Conservation (phyloP, 2,329 filamentous ascomycete genomes). For the Exophiala xenobiotica region DNA sequence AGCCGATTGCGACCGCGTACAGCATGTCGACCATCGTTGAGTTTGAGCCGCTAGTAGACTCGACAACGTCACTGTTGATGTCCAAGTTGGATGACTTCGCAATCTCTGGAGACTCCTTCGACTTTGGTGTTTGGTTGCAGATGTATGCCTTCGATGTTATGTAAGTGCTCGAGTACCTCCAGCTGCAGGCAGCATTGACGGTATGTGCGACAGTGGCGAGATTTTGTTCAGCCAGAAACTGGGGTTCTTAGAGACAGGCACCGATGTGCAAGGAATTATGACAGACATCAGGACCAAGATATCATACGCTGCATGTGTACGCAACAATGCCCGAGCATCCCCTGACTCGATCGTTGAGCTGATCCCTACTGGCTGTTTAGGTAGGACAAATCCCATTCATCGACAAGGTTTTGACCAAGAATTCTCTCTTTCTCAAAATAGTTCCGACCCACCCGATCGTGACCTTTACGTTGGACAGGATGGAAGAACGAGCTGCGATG, state of each 20-base stretch:
- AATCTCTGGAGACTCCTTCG: slow-evolving; percentile 7
- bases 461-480: slow-evolving; percentile 65
- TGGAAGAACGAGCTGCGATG: slow-evolving; percentile 59
- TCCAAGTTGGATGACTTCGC: slow-evolving; percentile 58
- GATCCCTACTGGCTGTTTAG: slow-evolving; percentile 6
- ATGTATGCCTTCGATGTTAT: slow-evolving; percentile 27
- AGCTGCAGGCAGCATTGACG: background rate
- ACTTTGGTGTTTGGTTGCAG: slow-evolving; percentile 23
- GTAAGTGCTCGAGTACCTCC: slow-evolving; percentile 13
- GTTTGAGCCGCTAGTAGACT: slow-evolving; percentile 71
- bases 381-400: slow-evolving; percentile 26
- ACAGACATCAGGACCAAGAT: slow-evolving; percentile 29
- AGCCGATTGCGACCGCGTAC: slow-evolving; percentile 73
- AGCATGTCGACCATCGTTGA: slow-evolving; percentile 23
- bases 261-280: slow-evolving; percentile 23
- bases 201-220: slow-evolving; percentile 30
- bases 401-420: slow-evolving; percentile 26
- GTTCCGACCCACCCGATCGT: slow-evolving; percentile 71
- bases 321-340: background rate
- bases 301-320: slow-evolving; percentile 13
- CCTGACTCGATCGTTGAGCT: background rate
- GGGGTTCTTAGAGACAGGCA: slow-evolving; percentile 22
- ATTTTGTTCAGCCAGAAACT: slow-evolving; percentile 36
- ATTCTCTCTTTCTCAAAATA: slow-evolving; percentile 56
- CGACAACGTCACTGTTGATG: slow-evolving; percentile 69